phyloP scores from a whole-genome alignment of 352 stramenopile genomes.

The Globisporangium iwayamae region DNA sequence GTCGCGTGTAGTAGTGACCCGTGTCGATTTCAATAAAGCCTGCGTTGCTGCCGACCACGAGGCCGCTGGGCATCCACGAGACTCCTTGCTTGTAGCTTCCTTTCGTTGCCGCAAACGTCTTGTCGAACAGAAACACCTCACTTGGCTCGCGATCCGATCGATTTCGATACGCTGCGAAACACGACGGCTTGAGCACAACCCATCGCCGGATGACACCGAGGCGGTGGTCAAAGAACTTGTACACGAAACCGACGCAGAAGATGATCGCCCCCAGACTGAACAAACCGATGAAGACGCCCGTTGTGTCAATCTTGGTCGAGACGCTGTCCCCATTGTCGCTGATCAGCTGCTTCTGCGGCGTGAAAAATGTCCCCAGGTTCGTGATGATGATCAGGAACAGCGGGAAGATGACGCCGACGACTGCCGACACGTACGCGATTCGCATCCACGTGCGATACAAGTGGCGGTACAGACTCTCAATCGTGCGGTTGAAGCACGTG shows the following conservation, averaged over 20 bases:
- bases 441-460: conserved; percentile 86
- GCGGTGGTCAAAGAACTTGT: conserved; percentile 87
- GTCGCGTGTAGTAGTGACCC: conserved; percentile 80
- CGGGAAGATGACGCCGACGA: conserved; percentile 82
- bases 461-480: conserved; percentile 80
- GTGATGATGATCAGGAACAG: conserved; percentile 70
- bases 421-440: conserved; percentile 75
- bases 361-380: conserved; percentile 65
- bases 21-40: conserved; percentile 86
- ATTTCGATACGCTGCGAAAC: conserved; percentile 77
- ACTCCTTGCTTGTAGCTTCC: conserved; percentile 81
- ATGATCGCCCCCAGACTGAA: conserved; percentile 46
- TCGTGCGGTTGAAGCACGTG: conserved; percentile 80
- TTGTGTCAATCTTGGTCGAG: conserved; percentile 42
- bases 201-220: conserved; percentile 82
- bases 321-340: conserved; percentile 36
- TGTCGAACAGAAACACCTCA: conserved; percentile 86
- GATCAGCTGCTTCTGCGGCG: conserved; percentile 55
- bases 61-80: conserved; percentile 85
- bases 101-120: conserved; percentile 72
- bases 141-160: conserved; percentile 74
- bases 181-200: conserved; percentile 85
- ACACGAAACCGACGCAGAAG: conserved; percentile 75
- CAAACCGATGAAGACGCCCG: conserved; percentile 55
- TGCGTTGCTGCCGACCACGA: conserved; percentile 74